phyloP scores from a whole-genome alignment of 2,329 filamentous ascomycete species.

The Aspergillus pseudoviridinutans region DNA sequence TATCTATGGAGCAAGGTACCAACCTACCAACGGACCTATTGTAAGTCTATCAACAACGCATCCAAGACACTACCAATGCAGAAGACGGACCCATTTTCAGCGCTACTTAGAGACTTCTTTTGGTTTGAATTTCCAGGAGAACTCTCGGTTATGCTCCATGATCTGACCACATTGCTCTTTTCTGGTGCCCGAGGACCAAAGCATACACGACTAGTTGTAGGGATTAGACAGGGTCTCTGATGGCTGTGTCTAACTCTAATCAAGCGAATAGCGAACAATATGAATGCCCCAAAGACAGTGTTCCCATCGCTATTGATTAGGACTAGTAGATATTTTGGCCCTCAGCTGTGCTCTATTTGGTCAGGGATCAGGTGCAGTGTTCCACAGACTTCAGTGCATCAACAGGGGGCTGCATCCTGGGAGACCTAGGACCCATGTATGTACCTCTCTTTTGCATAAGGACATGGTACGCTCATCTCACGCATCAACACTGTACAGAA shows the following conservation, averaged over 20 bases:
- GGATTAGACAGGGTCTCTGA: not conserved
- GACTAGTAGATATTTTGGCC: not conserved
- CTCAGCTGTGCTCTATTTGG: not conserved
- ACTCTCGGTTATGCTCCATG: not conserved
- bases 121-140: too few species aligned
- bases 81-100: not conserved
- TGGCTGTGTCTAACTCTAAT: not conserved
- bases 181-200: not conserved
- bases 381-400: not conserved
- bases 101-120: not conserved
- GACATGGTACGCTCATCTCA: not conserved
- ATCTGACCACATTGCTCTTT: not conserved
- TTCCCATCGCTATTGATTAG: too few species aligned
- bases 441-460: not conserved
- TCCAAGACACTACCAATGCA: not conserved
- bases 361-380: not conserved
- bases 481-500: not conserved
- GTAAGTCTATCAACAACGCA: not conserved
- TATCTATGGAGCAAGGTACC: not conserved
- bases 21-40: not conserved
- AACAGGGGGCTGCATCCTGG: not conserved
- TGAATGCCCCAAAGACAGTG: not conserved
- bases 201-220: not conserved
- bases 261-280: not conserved
- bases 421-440: not conserved